Evolutionary conservation across 169 alveolate genomes (phyloP).

Genomic region (Theileria parva): DNA sequence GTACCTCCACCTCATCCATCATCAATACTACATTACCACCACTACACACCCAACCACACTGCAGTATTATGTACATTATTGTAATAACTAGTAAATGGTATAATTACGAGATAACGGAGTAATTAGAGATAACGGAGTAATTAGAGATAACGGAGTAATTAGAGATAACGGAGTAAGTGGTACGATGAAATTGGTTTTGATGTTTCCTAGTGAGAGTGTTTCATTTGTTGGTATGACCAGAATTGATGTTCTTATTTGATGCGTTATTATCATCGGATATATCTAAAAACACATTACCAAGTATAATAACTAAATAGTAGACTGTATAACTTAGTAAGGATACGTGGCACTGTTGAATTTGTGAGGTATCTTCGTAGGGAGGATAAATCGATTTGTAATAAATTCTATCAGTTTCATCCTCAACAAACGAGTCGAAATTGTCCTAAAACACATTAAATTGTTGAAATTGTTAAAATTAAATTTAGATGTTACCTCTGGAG

Average conservation of each 20-base stretch:
- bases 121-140: too few species aligned
- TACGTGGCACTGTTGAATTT: slow-evolving; percentile 25
- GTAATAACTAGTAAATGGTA: too few species aligned
- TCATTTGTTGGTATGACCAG: slow-evolving; percentile 42
- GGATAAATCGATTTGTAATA: slow-evolving; percentile 39
- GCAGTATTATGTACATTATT: neutral
- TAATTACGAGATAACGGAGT: too few species aligned
- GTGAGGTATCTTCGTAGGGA: slow-evolving; percentile 12
- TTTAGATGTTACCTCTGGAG: neutral
- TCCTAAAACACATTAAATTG: neutral
- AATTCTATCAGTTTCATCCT: neutral
- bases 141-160: neutral
- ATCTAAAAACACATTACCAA: neutral
- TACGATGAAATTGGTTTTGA: slow-evolving; percentile 54
- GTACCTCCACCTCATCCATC: slow-evolving; percentile 20
- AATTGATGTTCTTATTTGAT: slow-evolving; percentile 47
- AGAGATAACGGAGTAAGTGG: neutral
- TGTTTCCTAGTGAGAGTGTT: slow-evolving; percentile 38
- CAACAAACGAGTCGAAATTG: slow-evolving; percentile 6
- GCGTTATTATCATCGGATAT: slow-evolving; percentile 51
- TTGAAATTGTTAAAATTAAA: neutral
- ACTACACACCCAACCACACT: slow-evolving; percentile 53
- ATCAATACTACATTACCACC: slow-evolving; percentile 37
- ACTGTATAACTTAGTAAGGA: too few species aligned
- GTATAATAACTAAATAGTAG: too few species aligned